phyloP scores from a whole-genome alignment of 2,329 filamentous ascomycete species.

The Aschersonia sp. region DNA sequence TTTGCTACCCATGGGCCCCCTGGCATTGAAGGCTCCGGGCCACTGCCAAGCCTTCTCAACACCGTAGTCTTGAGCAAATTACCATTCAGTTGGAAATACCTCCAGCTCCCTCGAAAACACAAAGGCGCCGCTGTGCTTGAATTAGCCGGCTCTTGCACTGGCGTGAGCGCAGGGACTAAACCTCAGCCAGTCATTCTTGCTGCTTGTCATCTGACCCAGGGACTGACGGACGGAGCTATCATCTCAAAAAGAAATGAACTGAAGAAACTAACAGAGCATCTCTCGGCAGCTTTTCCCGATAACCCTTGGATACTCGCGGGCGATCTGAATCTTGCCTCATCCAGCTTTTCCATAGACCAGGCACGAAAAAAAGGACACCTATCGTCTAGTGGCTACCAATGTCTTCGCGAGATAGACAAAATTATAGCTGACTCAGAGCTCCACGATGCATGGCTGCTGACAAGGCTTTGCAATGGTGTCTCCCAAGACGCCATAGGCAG shows the following conservation, averaged over 20 bases:
- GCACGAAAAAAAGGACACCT: constrained; percentile 38
- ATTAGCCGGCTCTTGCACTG: constrained; percentile 15
- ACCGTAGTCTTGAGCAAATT: constrained; percentile 43
- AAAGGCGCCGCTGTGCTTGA: constrained; percentile 40
- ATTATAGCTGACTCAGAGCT: constrained; percentile 30
- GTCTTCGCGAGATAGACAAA: constrained; percentile 30
- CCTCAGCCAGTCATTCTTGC: constrained; percentile 31
- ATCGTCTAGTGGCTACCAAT: constrained; percentile 28
- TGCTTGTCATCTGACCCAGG: constrained; percentile 46
- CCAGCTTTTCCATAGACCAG: constrained; percentile 35
- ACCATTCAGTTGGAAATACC: constrained; percentile 38
- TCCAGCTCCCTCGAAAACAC: constrained; percentile 39
- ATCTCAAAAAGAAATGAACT: constrained; percentile 42
- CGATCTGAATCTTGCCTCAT: constrained; percentile 52
- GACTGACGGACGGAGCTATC: constrained; percentile 43
- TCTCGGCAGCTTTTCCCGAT: constrained; percentile 23
- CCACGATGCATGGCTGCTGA: constrained; percentile 35
- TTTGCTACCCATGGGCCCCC: constrained; percentile 45
- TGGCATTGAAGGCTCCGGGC: constrained; percentile 24
- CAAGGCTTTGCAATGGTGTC: constrained; percentile 27
- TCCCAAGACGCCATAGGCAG: constrained; percentile 13
- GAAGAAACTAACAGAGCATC: constrained; percentile 29
- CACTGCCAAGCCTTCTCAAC: constrained; percentile 46
- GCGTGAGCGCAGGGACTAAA: constrained; percentile 7
- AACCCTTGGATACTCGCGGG: constrained; percentile 44